Base-by-base conservation (phyloP, 1,139 yeast genomes). In the Petasospora fabianii region DNA sequence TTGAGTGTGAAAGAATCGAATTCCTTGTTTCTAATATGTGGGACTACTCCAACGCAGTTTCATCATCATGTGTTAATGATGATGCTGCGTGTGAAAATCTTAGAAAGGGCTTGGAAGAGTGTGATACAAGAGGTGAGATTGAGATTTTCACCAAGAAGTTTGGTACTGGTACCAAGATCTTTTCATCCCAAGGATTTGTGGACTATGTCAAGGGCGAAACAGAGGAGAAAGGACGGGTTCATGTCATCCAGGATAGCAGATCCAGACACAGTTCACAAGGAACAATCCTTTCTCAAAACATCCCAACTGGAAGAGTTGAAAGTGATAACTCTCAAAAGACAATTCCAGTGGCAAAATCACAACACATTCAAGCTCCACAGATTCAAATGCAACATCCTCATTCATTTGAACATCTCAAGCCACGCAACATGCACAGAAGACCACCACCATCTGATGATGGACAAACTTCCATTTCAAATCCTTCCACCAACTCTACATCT, bases 1-100 rank as follows among this genome's bases (percentile, higher is more conserved):
- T 86, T 47, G 98, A 92, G 57, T 76, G 77, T 36, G 88, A 85
- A 53, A 73, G 96, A 48, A 77, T 88, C 39, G 84, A 84, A 52
- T 74, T 81, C 44, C 58, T 86, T 42, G 86, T 88, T 54, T 69
- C 84, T 14, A 85, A 83, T 54, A 62, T 94, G 48, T 94, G 96
- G 82, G 84, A 81, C 32, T 90, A 73, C 59, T 81, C 95, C 39
- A 87, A 87, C 59, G 71, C 80, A 38, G 69, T 84, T 11, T 85
- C 95, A 5, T 73, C 87, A 0, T 71, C 81, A 6, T 86, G 95
- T 57, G 92, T 87, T 20, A 78, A 78, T 36, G 84, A 82, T 51
- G 96, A 86, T 55, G 84, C 79, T 44, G 65, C 80, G 5, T 84
- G 84, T 39, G 96, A 87, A 56, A 68, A 69, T 43, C 75, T 88